Percentiles rank a stretch among this genome's conserved stretches.
phyloP scores from a whole-genome alignment of 2,329 filamentous ascomycete genomes.

The Tolypocladium pustulatum region DNA sequence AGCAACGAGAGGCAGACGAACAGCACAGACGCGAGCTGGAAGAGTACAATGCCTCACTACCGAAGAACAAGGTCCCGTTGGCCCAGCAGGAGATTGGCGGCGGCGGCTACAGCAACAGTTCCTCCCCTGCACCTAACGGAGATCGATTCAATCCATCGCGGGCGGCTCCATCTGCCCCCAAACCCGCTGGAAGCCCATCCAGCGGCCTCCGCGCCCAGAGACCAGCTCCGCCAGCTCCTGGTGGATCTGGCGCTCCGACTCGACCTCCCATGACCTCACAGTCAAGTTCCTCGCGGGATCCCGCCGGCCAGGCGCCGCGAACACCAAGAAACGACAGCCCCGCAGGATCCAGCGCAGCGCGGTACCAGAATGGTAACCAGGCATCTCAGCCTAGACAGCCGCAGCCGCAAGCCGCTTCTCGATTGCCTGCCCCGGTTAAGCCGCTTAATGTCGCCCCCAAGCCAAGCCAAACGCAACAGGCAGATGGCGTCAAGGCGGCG shows the following conservation, averaged over 20 bases:
- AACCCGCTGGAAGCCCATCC: slow-evolving; percentile 43
- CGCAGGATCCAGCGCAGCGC: slow-evolving; percentile 39
- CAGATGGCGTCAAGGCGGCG: slow-evolving; percentile 73
- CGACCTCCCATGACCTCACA: slow-evolving; percentile 41
- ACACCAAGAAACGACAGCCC: slow-evolving; percentile 36
- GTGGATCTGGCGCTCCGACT: slow-evolving; percentile 23
- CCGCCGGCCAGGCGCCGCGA: slow-evolving; percentile 29
- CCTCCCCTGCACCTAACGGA: slow-evolving; percentile 26
- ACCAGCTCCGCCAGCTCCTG: slow-evolving; percentile 64
- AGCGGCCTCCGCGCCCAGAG: slow-evolving; percentile 59
- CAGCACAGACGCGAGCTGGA: slow-evolving; percentile 67
- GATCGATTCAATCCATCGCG: slow-evolving; percentile 78
- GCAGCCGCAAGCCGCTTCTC: slow-evolving; percentile 30
- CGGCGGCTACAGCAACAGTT: slow-evolving; percentile 47
- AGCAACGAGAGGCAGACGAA: slow-evolving; percentile 49
- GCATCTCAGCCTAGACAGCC: slow-evolving; percentile 38
- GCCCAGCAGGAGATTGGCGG: slow-evolving; percentile 86
- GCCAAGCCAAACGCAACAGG: slow-evolving; percentile 34
- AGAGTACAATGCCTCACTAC: slow-evolving; percentile 81
- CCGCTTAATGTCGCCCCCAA: slow-evolving; percentile 70
- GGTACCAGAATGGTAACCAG: slow-evolving; percentile 45
- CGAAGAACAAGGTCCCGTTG: slow-evolving; percentile 66
- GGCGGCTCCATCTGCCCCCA: slow-evolving; percentile 73
- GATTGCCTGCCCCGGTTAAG: slow-evolving; percentile 58
- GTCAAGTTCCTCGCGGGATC: slow-evolving; percentile 35